These are phyloP conservation scores for Colletotrichum theobromicola DNA, from an alignment of 2,329 filamentous ascomycete genomes.

Conservation along the genomic window DNA sequence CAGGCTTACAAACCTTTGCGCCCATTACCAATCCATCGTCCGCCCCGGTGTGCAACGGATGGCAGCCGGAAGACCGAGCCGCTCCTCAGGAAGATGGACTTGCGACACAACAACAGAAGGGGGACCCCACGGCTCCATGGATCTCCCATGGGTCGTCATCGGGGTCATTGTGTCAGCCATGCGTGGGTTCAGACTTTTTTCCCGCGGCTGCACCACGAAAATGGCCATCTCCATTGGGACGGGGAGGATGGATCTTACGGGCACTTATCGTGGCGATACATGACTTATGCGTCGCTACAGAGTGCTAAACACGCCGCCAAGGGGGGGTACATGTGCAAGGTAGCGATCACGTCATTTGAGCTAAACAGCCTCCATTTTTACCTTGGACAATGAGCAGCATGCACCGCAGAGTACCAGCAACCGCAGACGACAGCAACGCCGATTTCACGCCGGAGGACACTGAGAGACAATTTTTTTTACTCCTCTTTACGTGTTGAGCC, in stretches of 20 bases:
- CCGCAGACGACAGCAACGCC: neutral
- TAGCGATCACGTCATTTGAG: slow-evolving; percentile 28
- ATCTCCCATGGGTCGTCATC: slow-evolving; percentile 18
- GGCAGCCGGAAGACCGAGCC: slow-evolving; percentile 18
- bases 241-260: slow-evolving; percentile 6
- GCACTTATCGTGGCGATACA: slow-evolving; percentile 20
- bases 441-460: slow-evolving; percentile 18
- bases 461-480: slow-evolving; percentile 3
- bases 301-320: slow-evolving; percentile 2
- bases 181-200: slow-evolving; percentile 8
- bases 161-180: slow-evolving; percentile 1
- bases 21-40: neutral
- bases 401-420: neutral
- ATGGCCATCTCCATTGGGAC: neutral
- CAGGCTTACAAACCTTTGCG: neutral
- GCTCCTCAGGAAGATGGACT: neutral
- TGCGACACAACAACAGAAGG: neutral
- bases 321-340: slow-evolving; percentile 21
- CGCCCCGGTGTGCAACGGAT: neutral
- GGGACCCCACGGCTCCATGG: slow-evolving; percentile 17
- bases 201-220: neutral
- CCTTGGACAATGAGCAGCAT: slow-evolving; percentile 8
- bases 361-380: slow-evolving; percentile 25
- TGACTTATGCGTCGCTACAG: slow-evolving; percentile 15
- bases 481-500: neutral